Conservation (phyloP, 129 eudicot genomes). For the Arctium minus region DNA sequence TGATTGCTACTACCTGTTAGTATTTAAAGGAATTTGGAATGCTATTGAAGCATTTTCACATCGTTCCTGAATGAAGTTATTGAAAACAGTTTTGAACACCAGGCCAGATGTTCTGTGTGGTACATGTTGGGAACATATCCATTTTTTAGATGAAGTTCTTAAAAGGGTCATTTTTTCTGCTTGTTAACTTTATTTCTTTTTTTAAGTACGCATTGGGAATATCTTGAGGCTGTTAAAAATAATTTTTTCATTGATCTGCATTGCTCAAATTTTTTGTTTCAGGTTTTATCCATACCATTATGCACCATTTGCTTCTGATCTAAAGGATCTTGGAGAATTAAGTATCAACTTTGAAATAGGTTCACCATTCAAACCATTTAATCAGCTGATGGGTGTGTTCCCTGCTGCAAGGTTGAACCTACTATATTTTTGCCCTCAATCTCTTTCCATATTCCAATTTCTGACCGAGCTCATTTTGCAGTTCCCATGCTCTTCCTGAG, state of each 20-base stretch:
- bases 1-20: neutral
- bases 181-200: neutral
- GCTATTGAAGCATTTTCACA: conserved; percentile 1
- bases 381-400: conserved; percentile 96
- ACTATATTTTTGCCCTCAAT: neutral
- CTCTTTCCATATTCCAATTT: neutral
- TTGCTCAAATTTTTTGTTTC: conserved; percentile 13
- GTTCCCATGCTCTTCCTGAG: conserved; percentile 96
- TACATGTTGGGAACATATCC: neutral
- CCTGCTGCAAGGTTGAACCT: conserved; percentile 93
- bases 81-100: neutral
- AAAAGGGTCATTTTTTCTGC: neutral
- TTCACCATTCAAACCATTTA: conserved; percentile 90
- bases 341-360: conserved; percentile 78
- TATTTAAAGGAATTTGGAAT: conserved; percentile 5
- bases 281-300: conserved; percentile 99
- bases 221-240: conserved; percentile 9
- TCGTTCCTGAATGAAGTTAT: neutral
- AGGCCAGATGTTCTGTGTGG: neutral
- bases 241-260: neutral
- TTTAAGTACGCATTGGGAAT: neutral
- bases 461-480: conserved; percentile 45
- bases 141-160: neutral
- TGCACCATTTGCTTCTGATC: conserved; percentile 99
- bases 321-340: conserved; percentile 77